phyloP scores from a whole-genome alignment of 2,329 filamentous ascomycete genomes.

The Colletotrichum echinochloae region DNA sequence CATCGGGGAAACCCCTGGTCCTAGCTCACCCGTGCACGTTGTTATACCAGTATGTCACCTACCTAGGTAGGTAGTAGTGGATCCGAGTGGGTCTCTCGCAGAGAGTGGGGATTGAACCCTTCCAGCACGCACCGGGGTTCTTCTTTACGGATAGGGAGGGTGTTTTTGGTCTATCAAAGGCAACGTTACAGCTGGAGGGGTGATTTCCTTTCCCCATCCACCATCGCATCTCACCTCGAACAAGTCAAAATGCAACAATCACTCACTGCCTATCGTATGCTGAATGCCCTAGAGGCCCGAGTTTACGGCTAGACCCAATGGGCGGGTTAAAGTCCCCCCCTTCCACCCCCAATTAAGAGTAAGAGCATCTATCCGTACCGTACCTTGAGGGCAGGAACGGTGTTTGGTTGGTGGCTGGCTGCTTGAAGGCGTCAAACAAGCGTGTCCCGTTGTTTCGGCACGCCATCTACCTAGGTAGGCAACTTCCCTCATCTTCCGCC shows the following conservation, averaged over 20 bases:
- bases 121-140: neutral
- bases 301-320: neutral
- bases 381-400: neutral
- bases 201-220: constrained; percentile 22
- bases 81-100: constrained; percentile 12
- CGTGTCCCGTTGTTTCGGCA: constrained; percentile 15
- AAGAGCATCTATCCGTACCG: no score
- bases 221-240: neutral
- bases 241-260: constrained; percentile 3
- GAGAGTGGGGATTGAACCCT: constrained; percentile 2
- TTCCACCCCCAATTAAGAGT: neutral
- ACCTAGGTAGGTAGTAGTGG: no score
- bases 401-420: neutral
- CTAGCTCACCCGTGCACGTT: neutral
- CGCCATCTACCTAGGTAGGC: neutral
- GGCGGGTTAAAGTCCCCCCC: neutral
- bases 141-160: neutral
- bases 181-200: constrained; percentile 40
- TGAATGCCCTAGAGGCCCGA: neutral
- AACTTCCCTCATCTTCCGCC: neutral
- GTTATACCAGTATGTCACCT: constrained; percentile 34
- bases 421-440: constrained; percentile 13
- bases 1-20: neutral
- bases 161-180: constrained; percentile 22
- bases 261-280: constrained; percentile 7